phyloP scores from a whole-genome alignment of 768 basidiomycete genomes.

The Crassisporium funariophilum region DNA sequence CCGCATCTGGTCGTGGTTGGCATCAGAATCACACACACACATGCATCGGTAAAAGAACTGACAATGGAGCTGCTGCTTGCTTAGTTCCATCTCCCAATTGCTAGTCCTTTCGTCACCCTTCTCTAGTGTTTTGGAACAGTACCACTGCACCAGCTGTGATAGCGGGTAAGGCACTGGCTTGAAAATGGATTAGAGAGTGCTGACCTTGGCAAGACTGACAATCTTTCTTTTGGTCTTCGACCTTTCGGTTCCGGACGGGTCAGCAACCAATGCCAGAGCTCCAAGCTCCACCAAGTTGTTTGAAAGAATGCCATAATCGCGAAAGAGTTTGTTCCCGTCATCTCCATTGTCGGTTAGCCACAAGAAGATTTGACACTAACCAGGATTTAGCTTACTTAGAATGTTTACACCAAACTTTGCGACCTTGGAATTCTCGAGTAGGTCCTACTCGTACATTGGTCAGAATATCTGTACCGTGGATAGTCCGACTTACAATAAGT shows the following conservation, averaged over 20 bases:
- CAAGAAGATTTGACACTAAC: not conserved
- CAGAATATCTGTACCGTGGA: not conserved
- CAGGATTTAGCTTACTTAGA: conserved; percentile 22
- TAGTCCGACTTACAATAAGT: too few relatives aligned
- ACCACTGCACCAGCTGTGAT: conserved; percentile 31
- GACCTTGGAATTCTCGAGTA: conserved; percentile 31
- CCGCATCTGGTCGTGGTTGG: conserved; percentile 30
- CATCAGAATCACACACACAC: not conserved
- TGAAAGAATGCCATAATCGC: conserved; percentile 39
- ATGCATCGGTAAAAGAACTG: not conserved
- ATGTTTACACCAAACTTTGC: conserved; percentile 38
- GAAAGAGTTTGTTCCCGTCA: conserved; percentile 40
- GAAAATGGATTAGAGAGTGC: not conserved
- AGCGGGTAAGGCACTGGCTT: too few relatives aligned
- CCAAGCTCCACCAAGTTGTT: conserved; percentile 39
- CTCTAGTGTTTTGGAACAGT: conserved; percentile 30
- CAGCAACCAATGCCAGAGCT: conserved; percentile 30
- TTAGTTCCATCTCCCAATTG: conserved; percentile 37
- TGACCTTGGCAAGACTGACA: conserved; percentile 35
- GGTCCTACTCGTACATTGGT: conserved; percentile 18
- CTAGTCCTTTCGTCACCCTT: conserved; percentile 33
- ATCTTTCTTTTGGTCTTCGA: conserved; percentile 25
- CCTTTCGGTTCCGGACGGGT: conserved; percentile 19
- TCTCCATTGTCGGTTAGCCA: conserved; percentile 17
- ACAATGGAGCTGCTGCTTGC: conserved; percentile 31